These are phyloP conservation scores for Emericellopsis cladophorae DNA, from an alignment of 2,329 filamentous ascomycete genomes.

Conservation along the genomic window DNA sequence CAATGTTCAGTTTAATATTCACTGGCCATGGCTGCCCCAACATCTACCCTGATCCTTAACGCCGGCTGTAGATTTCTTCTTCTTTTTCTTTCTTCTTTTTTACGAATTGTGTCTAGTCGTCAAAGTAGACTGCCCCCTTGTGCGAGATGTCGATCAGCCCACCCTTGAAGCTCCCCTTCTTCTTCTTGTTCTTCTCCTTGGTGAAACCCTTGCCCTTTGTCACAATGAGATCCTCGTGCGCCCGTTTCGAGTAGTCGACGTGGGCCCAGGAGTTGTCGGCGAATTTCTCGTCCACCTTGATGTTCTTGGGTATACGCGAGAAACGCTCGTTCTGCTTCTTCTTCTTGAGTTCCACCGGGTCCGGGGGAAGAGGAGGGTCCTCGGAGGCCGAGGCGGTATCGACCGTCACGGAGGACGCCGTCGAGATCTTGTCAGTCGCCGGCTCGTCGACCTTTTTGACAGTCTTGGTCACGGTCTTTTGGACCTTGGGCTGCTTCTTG, in stretches of 20 bases:
- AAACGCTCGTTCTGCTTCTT: slow-evolving; percentile 55
- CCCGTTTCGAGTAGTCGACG: slow-evolving; percentile 81
- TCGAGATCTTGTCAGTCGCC: slow-evolving; percentile 12
- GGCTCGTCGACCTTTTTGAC: not conserved
- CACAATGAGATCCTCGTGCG: slow-evolving; percentile 76
- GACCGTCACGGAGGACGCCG: slow-evolving; percentile 36
- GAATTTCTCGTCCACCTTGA: slow-evolving; percentile 55
- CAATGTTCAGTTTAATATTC: too few relatives aligned
- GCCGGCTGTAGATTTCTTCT: not conserved
- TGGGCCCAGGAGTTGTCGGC: slow-evolving; percentile 69
- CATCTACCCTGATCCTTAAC: too few relatives aligned
- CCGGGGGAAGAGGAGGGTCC: slow-evolving; percentile 39
- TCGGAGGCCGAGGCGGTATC: slow-evolving; percentile 33
- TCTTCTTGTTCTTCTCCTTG: slow-evolving; percentile 99
- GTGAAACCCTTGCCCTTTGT: slow-evolving; percentile 96
- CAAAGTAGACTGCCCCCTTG: slow-evolving; percentile 87
- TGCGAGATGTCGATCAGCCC: slow-evolving; percentile 74
- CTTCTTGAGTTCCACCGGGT: slow-evolving; percentile 21
- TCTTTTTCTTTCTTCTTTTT: not conserved
- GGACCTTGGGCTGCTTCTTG: slow-evolving; percentile 9
- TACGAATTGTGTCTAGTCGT: slow-evolving; percentile 46
- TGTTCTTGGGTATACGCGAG: slow-evolving; percentile 62
- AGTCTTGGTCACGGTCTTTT: slow-evolving; percentile 6
- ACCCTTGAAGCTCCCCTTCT: slow-evolving; percentile 79
- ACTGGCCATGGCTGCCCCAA: too few relatives aligned